Evolutionary conservation across 805 yeast species (phyloP).

Genomic region (Pichia ethanolica): DNA sequence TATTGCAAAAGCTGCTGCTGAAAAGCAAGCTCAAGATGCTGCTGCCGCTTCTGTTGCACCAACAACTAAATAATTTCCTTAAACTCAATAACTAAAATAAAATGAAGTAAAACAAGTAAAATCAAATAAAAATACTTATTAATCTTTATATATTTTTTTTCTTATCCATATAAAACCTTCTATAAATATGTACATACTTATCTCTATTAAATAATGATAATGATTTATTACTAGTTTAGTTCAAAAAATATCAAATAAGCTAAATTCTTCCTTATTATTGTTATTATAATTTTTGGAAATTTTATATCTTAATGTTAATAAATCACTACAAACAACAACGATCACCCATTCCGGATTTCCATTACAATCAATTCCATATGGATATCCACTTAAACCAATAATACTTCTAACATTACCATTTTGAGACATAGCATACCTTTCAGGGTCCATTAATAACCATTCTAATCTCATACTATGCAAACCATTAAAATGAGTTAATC

Average conservation of each 20-base stretch:
- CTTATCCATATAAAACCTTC: not conserved
- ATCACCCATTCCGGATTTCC: constrained; percentile 7
- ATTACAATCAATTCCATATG: constrained; percentile 5
- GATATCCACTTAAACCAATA: constrained; percentile 16
- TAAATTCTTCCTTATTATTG: no score
- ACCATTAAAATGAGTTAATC: constrained; percentile 37
- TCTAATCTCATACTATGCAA: constrained; percentile 37
- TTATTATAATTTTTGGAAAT: not conserved
- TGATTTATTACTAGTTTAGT: no score
- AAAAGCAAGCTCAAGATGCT: constrained; percentile 8
- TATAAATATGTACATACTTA: not conserved
- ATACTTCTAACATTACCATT: constrained; percentile 18
- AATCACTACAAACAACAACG: constrained; percentile 1
- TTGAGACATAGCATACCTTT: constrained; percentile 15
- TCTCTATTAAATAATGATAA: no score
- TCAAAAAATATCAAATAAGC: not conserved
- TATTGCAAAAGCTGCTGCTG: constrained; percentile 31
- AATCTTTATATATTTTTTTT: no score
- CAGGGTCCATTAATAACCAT: constrained; percentile 29
- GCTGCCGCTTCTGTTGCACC: not conserved
- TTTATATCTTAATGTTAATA: not conserved
- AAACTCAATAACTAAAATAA: no score
- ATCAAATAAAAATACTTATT: no score
- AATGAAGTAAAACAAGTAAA: no score
- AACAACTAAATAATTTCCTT: not conserved